Base-by-base conservation (phyloP, 495 filamentous ascomycete genomes). In the Penicillium parvum region DNA sequence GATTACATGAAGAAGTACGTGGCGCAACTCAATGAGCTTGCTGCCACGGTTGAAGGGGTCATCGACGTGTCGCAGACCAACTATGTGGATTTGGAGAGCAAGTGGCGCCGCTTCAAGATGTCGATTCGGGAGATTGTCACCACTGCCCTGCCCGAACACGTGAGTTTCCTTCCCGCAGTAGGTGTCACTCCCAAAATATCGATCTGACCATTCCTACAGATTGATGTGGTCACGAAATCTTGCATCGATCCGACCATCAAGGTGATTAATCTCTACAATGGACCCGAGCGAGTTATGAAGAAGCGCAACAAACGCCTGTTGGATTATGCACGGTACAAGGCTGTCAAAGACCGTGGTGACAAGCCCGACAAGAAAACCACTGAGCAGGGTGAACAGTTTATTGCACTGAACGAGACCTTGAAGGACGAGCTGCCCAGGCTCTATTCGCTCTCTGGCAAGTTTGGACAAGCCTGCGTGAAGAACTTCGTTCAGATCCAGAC, bases 381-480 rank as follows among this genome's bases (percentile, higher is more conserved):
- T 1, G 88, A 95, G 38, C 79, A 85, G 33, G 87, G 84, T 5
- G 86, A 95, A 45, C 84, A 90, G 56, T 97, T 92, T 58, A 72
- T 83, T 37, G 89, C 89, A 6, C 71, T 97, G 37, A 97, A 96
- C 51, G 86, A 96, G 22, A 85, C 89, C 0, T 69, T 97, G 43
- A 96, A 95, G 61, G 83, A 90, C 29, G 91, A 97, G 53, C 73
- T 99, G 18, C 92, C 92, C 8, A 86, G 83, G 54, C 79, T 99
- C 9, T 96, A 88, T 45, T 63, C 64, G 8, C 62, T 90, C 35
- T 95, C 90, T 1, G 83, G 81, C 37, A 84, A 82, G 52, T 65
- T 96, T 33, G 84, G 89, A 47, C 83, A 89, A 49, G 81, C 83
- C 0, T 89, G 86, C 46, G 66, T 96, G 22, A 77, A 75, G 42